These are phyloP conservation scores for Rosa lucieae DNA, from an alignment of 306 rosid genomes.

Conservation along the genomic window DNA sequence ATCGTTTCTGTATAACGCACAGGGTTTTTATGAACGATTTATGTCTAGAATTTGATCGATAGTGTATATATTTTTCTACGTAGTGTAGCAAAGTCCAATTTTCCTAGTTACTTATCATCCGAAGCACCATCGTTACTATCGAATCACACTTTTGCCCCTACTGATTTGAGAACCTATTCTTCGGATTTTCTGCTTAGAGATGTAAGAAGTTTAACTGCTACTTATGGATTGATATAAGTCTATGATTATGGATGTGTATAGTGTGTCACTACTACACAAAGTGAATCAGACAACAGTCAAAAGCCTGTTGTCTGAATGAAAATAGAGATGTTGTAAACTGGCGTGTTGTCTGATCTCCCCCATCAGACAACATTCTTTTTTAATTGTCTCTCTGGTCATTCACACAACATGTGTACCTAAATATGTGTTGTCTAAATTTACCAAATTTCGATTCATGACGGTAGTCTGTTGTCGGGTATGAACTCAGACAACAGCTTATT, in stretches of 20 bases:
- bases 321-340: too few species aligned
- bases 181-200: slow-evolving; percentile 48
- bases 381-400: too few species aligned
- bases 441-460: too few species aligned
- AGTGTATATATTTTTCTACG: slow-evolving; percentile 24
- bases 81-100: slow-evolving; percentile 37
- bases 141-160: slow-evolving; percentile 23
- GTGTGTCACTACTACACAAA: too few species aligned
- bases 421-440: too few species aligned
- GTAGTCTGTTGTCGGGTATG: too few species aligned
- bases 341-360: too few species aligned
- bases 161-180: slow-evolving; percentile 37
- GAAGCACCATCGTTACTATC: slow-evolving; percentile 43
- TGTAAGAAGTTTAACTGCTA: slow-evolving; percentile 32
- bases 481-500: too few species aligned
- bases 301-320: too few species aligned
- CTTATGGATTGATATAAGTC: not conserved
- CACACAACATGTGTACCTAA: too few species aligned
- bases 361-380: too few species aligned
- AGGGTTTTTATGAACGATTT: not conserved
- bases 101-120: slow-evolving; percentile 50
- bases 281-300: too few species aligned
- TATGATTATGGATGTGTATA: not conserved
- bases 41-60: not conserved
- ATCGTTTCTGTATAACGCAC: not conserved